Evolutionary conservation across 768 basidiomycete genomes (phyloP), one percentile per base, ranked within the genome.

Genomic region (Pleurotus tuoliensis): DNA sequence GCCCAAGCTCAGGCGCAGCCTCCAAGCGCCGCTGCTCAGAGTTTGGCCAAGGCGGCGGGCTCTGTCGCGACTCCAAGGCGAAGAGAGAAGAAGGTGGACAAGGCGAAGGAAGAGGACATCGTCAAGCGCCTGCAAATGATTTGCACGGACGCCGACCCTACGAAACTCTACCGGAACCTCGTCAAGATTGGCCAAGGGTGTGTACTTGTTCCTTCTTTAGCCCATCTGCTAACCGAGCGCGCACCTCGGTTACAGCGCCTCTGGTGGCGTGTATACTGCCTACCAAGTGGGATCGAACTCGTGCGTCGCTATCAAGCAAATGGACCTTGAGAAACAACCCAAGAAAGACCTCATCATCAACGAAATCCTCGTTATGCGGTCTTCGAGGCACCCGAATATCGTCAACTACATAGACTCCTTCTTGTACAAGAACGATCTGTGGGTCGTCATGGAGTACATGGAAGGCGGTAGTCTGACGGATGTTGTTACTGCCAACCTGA

Each of bases 391-490:
- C 69, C 94, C 94, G n/a, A 99, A 99, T 69, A 98, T 98, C 63
- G 96, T 99, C 76, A 98, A 99, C 70, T 99, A 94, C 74, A 98
- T 98, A 66, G 97, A 99, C 69, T 96, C 94, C 2, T 99, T 98
- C 82, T 73, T 98, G 41, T 84, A 96, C 78, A 94, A 92, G 80
- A 97, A 96, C 69, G 97, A 98, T 67, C 79, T 99, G 3, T 98
- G 97, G 97, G 94, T 99, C 39, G 94, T 98, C 56, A 98, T 99
- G 97, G 97, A 98, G 75, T 98, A 95, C 73, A 98, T 98, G 96
- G 95, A 98, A 73, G 95, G 95, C 40, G 92, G 93, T 34, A 88
- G 85, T 27, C 75, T 98, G 44, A 99, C 96, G 4, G 96, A 98
- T 67, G 94, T 98, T 59, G 94, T 94, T 63, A 94, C 92, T 15